Conservation (phyloP, 2,329 filamentous ascomycete genomes). For the Penicillium sp. region DNA sequence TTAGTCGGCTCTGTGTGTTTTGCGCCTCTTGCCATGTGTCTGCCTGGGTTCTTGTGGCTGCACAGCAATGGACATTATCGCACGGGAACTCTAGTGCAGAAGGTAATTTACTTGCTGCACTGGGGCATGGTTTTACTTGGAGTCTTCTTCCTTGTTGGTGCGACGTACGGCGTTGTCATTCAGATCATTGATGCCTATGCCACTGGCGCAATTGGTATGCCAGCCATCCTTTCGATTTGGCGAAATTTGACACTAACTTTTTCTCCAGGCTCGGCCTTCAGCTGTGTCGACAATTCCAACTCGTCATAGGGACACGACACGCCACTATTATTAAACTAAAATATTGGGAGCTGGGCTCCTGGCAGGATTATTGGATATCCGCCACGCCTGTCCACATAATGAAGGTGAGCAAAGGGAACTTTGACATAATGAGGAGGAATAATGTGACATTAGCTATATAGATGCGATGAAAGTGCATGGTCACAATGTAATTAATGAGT, state of each 20-base stretch:
- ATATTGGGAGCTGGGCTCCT: background rate
- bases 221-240: background rate
- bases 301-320: constrained; percentile 4
- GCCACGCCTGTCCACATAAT: background rate
- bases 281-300: constrained; percentile 29
- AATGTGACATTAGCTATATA: background rate
- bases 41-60: constrained; percentile 54
- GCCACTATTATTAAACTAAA: background rate
- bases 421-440: background rate
- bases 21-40: constrained; percentile 50
- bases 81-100: constrained; percentile 38
- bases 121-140: constrained; percentile 45
- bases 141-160: constrained; percentile 48
- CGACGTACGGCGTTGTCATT: constrained; percentile 34
- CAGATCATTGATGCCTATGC: constrained; percentile 27
- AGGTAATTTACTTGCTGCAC: constrained; percentile 43
- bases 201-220: constrained; percentile 22
- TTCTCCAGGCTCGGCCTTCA: constrained; percentile 24
- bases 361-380: too few relatives aligned
- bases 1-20: constrained; percentile 53
- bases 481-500: background rate
- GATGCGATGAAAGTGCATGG: background rate
- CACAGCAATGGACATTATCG: constrained; percentile 48
- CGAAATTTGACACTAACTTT: background rate
- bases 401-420: background rate